Evolutionary conservation across 2,329 filamentous ascomycete genomes (phyloP).

Genomic region (Neoscytalidium dimidiatum): DNA sequence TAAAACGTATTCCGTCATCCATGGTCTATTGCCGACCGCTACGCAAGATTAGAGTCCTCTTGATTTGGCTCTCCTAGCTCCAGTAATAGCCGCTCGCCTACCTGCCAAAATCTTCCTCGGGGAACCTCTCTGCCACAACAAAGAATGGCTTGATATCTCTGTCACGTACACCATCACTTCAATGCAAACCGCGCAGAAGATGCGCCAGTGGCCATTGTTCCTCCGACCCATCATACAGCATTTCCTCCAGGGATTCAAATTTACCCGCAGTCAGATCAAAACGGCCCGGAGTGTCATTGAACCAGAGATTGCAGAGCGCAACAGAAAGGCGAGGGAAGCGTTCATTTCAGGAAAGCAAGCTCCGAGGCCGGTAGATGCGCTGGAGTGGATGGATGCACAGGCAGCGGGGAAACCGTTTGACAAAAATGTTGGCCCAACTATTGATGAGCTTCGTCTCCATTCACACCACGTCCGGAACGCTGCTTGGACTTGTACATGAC

Average conservation of each 20-base stretch:
- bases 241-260: conserved; percentile 21
- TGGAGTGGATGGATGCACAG: neutral
- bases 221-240: conserved; percentile 28
- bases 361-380: neutral
- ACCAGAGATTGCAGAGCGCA: neutral
- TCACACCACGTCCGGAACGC: neutral
- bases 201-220: conserved; percentile 37
- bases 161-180: conserved; percentile 39
- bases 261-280: neutral
- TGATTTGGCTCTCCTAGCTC: conserved; percentile 35
- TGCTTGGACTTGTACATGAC: neutral
- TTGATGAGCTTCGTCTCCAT: neutral
- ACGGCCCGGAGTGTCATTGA: neutral
- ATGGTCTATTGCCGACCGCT: neutral
- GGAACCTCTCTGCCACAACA: conserved; percentile 36
- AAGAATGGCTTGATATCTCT: conserved; percentile 40
- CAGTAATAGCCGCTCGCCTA: conserved; percentile 39
- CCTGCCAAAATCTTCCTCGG: conserved; percentile 39
- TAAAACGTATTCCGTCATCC: neutral
- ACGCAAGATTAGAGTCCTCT: conserved; percentile 20
- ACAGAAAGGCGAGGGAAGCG: neutral
- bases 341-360: neutral
- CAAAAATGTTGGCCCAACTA: neutral
- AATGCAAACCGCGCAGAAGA: conserved; percentile 33
- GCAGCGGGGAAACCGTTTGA: neutral